Evolutionary conservation across 805 yeast species (phyloP), one percentile per base, ranked within the genome.

Genomic region (Cyberlindnera mycetangii): DNA sequence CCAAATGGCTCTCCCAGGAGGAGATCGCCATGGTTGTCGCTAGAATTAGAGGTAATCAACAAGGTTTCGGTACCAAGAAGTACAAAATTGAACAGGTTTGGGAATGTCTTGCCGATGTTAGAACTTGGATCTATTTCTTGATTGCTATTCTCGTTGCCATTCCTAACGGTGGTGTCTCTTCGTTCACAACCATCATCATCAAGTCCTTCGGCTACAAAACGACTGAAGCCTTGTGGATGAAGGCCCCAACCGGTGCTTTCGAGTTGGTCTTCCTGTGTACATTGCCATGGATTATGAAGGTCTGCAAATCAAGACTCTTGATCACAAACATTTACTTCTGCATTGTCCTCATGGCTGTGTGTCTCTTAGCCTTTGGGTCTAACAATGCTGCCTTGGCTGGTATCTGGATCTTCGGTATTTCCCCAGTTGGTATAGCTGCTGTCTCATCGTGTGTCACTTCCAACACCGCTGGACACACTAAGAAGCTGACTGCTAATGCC

Each of bases 141-240:
- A 54, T 62, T 22, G 69, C 59, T 33, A 47, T 62, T 14, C 50
- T 66, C 28, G 60, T 55, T 36, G 62, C 62, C 56, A 54, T 65
- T 41, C 74, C 68, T 44, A 71, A 72, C 48, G 79, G 78, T 41
- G 79, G 73, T 21, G 55, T 72, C 30, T 63, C 72, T n/a, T 66
- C 66, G 53, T 75, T 72, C 53, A 65, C 71, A 17, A 56, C 68
- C 31, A 65, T 76, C 43, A 59, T 75, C 27, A 57, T 75, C 40
- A 52, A 58, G 40, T 52, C 55, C 17, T 67, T 74, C 44, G 73
- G 72, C 25, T 71, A 65, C 41, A 65, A 70, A 54, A 43, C 62
- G 28, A 58, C 54, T 17, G 41, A 62, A 37, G 54, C 75, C 0
- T 55, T 74, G 20, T 56, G 33, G 47, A 47, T 47, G 50, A 42